Base-by-base conservation (phyloP, 306 rosid genomes). In the Fagus sylvatica region DNA sequence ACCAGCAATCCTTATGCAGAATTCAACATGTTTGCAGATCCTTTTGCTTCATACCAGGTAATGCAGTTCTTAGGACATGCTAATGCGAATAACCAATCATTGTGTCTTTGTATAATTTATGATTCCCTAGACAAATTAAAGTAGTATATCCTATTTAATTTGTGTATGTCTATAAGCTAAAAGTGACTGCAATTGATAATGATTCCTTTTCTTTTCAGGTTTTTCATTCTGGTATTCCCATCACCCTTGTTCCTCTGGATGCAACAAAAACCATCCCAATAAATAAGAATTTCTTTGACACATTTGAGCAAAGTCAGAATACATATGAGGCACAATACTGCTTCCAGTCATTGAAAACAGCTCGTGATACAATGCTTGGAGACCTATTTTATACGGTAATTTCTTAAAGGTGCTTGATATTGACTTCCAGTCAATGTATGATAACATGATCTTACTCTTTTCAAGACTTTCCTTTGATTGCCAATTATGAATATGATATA, bases 1-100 rank as follows among this genome's bases (percentile, higher is more conserved):
- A 79, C 91, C 6, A 76, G 96, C 54, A 93, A 95, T 75, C 89
- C 99, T 81, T 93, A 87, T 77, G 99, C 89, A 28, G 99, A 95
- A 79, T 95, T 91, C 88, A 95, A 95, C 54, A 76, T 95, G 5
- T 91, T 91, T 72, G 97, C 84, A 49, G 99, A 95, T 73, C 98
- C 98, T 84, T 95, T 95, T 86, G 98, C 98, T 28, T 97, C 99
- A 56, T 89, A 92, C 55, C 96, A 91, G 97, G 98, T 94, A 74
- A 9, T 66, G 49, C 34, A 48, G 61, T 6, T 76, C 54, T 51
- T 60, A 56, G 34, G 6, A 68, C 28, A 70, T 46, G 51, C 51
- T 46, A 46, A 9, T 46, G 51, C 51, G 9, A 46, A 9, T 46
- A 46, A 46, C 11, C 51, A 46, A 46, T 46, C 51, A 10, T 46